These are phyloP conservation scores for Paramyrothecium roridum DNA, from an alignment of 2,329 filamentous ascomycete species.

Conservation along the genomic window DNA sequence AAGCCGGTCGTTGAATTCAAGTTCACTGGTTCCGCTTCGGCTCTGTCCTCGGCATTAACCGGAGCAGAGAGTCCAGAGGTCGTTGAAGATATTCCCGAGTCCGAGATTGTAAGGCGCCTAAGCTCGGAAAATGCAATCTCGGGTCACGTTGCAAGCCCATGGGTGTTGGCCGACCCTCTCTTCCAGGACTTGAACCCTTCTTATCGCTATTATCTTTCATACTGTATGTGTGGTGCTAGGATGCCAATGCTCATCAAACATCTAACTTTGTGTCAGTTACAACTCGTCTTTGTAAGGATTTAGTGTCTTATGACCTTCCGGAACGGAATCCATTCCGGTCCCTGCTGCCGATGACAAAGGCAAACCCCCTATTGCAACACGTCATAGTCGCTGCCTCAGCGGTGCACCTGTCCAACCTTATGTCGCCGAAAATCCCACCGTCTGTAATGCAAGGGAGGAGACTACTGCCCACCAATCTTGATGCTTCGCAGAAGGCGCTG, in stretches of 20 bases:
- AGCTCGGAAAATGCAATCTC: constrained; percentile 11
- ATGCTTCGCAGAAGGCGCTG: constrained; percentile 24
- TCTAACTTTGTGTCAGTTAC: constrained; percentile 32
- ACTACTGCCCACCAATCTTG: constrained; percentile 7
- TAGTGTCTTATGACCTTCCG: constrained; percentile 43
- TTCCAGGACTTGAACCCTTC: constrained; percentile 52
- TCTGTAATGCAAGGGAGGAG: neutral
- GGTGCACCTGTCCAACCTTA: constrained; percentile 42
- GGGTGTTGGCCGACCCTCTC: constrained; percentile 38
- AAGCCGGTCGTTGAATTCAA: neutral
- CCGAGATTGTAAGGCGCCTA: constrained; percentile 16
- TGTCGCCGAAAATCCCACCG: constrained; percentile 26
- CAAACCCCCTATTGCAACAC: constrained; percentile 39
- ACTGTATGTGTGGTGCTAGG: constrained; percentile 27
- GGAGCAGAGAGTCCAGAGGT: neutral
- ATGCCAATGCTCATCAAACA: constrained; percentile 4
- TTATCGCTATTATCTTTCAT: constrained; percentile 37
- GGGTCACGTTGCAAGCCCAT: constrained; percentile 22
- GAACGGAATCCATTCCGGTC: constrained; percentile 43
- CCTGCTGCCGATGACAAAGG: constrained; percentile 37
- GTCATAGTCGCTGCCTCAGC: constrained; percentile 47
- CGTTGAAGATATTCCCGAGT: constrained; percentile 12
- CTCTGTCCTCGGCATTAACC: neutral
- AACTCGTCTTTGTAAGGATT: constrained; percentile 48
- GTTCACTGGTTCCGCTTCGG: constrained; percentile 8